phyloP scores from a whole-genome alignment of 192 early-diverging fungal species.

The Gonapodya sp. region DNA sequence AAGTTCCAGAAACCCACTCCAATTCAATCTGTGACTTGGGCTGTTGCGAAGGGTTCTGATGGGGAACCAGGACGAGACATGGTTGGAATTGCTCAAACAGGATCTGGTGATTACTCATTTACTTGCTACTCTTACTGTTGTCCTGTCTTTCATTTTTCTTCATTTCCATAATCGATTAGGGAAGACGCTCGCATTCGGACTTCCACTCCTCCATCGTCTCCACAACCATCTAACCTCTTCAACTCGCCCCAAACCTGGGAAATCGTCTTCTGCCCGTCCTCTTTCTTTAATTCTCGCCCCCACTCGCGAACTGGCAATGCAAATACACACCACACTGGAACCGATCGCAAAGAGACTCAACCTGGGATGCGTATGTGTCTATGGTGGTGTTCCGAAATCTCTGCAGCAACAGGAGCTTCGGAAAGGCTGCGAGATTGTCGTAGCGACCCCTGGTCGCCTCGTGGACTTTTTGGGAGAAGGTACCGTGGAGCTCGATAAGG shows the following conservation, averaged over 20 bases:
- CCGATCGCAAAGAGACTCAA: conserved; percentile 55
- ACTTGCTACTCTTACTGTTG: conserved; percentile 18
- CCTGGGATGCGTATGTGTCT: conserved; percentile 66
- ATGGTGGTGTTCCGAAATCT: conserved; percentile 81
- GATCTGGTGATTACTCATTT: conserved; percentile 22
- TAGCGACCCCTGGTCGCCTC: conserved; percentile 94
- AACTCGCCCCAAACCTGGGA: background rate
- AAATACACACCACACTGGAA: conserved; percentile 39
- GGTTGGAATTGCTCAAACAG: conserved; percentile 95
- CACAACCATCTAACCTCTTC: no score
- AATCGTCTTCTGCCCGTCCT: conserved; percentile 25
- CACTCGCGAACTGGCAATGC: conserved; percentile 68
- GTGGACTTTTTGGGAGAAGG: conserved; percentile 84
- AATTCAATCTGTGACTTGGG: conserved; percentile 93
- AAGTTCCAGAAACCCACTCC: conserved; percentile 78
- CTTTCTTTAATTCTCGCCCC: conserved; percentile 63
- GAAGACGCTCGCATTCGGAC: conserved; percentile 88
- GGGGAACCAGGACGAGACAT: conserved; percentile 79
- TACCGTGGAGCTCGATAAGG: conserved; percentile 63
- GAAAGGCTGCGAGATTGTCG: conserved; percentile 60
- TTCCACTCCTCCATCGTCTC: conserved; percentile 59
- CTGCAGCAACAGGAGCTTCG: conserved; percentile 41
- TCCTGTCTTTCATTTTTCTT: conserved; percentile 19
- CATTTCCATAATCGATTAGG: no score
- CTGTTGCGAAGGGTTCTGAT: conserved; percentile 64